Evolutionary conservation across 2,329 filamentous ascomycete genomes (phyloP), one percentile per base, ranked within the genome.

Genomic region (Aspergillus latus): DNA sequence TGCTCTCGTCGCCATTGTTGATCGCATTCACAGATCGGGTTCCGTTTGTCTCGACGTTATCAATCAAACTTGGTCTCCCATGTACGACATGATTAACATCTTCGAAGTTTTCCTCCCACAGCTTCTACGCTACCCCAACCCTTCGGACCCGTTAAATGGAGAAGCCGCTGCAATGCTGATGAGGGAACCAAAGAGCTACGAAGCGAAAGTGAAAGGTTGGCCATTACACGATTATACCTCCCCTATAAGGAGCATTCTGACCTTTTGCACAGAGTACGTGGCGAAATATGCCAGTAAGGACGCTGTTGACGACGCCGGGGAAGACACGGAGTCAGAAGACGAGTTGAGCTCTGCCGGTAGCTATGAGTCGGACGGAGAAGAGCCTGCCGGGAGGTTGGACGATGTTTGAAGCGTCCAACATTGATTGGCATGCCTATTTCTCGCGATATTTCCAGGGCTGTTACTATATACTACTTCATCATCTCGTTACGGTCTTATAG

Each of bases 11-110:
- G 29, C 3, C 11, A 46, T 10, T 42, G 5, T 54, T 61, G 39
- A 61, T 34, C 1, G 4, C 4, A 34, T 49, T 26, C 21, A 21
- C 45, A 97, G 92, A 64, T 97, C 93, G 40, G 94, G 94, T 55
- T 97, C 92, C 34, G 94, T 99, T 51, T 99, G 94, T 70, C 82
- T 99, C 50, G 94, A 99, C 70, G 94, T 99, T 68, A 99, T 99
- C 76, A 99, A 99, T 78, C 94, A 99, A 77, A 97, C 94, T 1
- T 99, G 94, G 94, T 97, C 94, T 36, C 94, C 94, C 10, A 99
- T 99, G 93, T 99, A 94, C 75, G 93, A 97, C 68, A 97, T 99
- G 93, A 90, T 92, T 78, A 93, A 93, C 70, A 92, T 93, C 49
- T 93, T 93, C 68, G 89, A 93, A 72, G 87, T 96, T 57, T 99